Evolutionary conservation across 257 asterid species (phyloP), one percentile per base, ranked within the genome.

Genomic region (Thymus quinquecostatus): DNA sequence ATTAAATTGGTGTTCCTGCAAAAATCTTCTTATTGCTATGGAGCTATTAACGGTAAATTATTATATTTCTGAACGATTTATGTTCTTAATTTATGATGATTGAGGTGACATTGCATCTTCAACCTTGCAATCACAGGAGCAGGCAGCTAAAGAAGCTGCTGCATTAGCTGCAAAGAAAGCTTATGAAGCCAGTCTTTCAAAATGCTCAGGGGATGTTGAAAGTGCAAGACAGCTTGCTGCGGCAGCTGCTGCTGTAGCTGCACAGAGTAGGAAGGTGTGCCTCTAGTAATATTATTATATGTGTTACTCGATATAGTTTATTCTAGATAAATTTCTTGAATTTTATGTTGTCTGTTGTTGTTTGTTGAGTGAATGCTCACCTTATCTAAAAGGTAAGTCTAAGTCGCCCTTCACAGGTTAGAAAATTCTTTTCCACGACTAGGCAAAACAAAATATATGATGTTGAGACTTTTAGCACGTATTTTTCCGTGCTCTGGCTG

Each of bases 141-240:
- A 90, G 83, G 92, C 90, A 49, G 95, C 87, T 21, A 93, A 93
- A 77, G 89, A 86, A 85, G 97, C 88, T 40, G 95, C 82, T 0
- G 89, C 72, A 40, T 36, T 80, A 33, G 91, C 88, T 64, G 89
- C 87, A 71, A 69, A 73, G 78, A 79, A 84, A 78, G 88, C 86
- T 58, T 75, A 49, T 33, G 92, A 87, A 78, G 84, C 81, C 75
- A 66, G 27, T 66, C 69, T 79, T 32, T 55, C 82, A 4, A 86
- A 85, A 58, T 82, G 85, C 77, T 68, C 95, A 4, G 93, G 81
- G 68, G 93, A 86, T 13, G 82, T 81, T 60, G 72, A 77, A 62
- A 80, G 77, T 63, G 91, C 88, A 74, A 81, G 78, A 73, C 71
- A 84, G 83, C 84, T 89, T 76, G 89, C 92, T 61, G 90, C 87